phyloP scores from a whole-genome alignment of 2,329 filamentous ascomycete genomes.

The Xylariales sp. region DNA sequence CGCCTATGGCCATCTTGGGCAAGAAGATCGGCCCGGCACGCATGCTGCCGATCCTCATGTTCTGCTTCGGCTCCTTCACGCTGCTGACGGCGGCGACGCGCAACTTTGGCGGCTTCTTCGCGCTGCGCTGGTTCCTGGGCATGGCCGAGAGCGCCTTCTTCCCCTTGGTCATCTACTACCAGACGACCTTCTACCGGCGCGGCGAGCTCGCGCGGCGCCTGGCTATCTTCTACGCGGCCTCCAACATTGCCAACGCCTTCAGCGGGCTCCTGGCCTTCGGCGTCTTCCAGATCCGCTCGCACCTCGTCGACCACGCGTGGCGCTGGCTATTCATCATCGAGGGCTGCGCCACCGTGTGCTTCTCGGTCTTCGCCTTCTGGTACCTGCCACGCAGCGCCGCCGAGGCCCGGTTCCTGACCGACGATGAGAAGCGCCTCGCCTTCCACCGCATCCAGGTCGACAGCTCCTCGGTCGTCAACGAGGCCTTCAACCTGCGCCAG shows the following conservation, averaged over 20 bases:
- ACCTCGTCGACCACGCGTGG: slow-evolving; percentile 33
- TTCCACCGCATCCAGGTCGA: slow-evolving; percentile 73
- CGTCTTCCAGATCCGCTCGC: slow-evolving; percentile 40
- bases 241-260: slow-evolving; percentile 64
- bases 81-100: slow-evolving; percentile 50
- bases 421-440: slow-evolving; percentile 63
- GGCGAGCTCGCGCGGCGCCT: slow-evolving; percentile 67
- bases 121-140: slow-evolving; percentile 65
- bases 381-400: slow-evolving; percentile 64
- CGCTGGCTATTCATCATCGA: slow-evolving; percentile 46
- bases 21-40: slow-evolving; percentile 63
- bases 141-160: slow-evolving; percentile 67
- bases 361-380: slow-evolving; percentile 61
- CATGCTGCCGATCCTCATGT: slow-evolving; percentile 62
- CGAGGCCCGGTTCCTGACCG: slow-evolving; percentile 60
- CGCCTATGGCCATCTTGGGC: slow-evolving; percentile 60
- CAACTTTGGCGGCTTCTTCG: slow-evolving; percentile 63
- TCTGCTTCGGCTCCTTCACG: slow-evolving; percentile 62
- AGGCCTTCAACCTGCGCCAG: slow-evolving; percentile 47
- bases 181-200: slow-evolving; percentile 65
- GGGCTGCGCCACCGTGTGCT: slow-evolving; percentile 52
- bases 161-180: slow-evolving; percentile 55
- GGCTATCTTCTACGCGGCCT: slow-evolving; percentile 72
- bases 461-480: slow-evolving; percentile 57
- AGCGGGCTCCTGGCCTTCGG: slow-evolving; percentile 43